These are phyloP conservation scores for Mimosa pudica DNA, from an alignment of 306 rosid genomes.

Conservation along the genomic window DNA sequence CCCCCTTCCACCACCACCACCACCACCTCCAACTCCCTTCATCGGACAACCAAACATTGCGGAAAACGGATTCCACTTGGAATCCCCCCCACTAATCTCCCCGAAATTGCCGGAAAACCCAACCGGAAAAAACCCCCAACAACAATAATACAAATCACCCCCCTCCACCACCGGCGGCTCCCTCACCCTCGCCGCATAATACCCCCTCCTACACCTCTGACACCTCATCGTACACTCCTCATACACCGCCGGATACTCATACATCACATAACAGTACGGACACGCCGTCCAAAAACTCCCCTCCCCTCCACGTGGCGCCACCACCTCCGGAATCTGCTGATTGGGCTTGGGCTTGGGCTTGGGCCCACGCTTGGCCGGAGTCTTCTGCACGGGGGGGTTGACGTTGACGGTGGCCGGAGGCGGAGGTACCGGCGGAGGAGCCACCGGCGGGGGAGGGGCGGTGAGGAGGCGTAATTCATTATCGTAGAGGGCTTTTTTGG, in stretches of 20 bases:
- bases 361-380: conserved; percentile 41
- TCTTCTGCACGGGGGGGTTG: conserved; percentile 19
- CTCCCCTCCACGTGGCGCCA: not conserved
- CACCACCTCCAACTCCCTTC: conserved; percentile 33
- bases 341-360: conserved; percentile 9
- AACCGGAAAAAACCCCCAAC: conserved; percentile 81
- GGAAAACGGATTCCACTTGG: conserved; percentile 78
- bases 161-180: conserved; percentile 57
- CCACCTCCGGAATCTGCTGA: too few species aligned
- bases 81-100: conserved; percentile 36
- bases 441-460: conserved; percentile 30
- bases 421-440: conserved; percentile 22
- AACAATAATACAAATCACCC: conserved; percentile 51
- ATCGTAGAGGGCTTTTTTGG: conserved; percentile 64
- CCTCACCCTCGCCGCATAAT: conserved; percentile 60
- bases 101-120: conserved; percentile 55
- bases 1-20: not conserved
- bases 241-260: conserved; percentile 69
- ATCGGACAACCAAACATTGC: conserved; percentile 63
- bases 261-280: conserved; percentile 79
- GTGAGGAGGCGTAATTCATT: conserved; percentile 51
- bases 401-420: too few species aligned
- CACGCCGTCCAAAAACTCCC: conserved; percentile 91
- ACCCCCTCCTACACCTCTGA: conserved; percentile 78
- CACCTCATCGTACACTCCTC: conserved; percentile 83